These are phyloP conservation scores for Trichoderma koningii DNA, from an alignment of 2,329 filamentous ascomycete species.

Conservation along the genomic window DNA sequence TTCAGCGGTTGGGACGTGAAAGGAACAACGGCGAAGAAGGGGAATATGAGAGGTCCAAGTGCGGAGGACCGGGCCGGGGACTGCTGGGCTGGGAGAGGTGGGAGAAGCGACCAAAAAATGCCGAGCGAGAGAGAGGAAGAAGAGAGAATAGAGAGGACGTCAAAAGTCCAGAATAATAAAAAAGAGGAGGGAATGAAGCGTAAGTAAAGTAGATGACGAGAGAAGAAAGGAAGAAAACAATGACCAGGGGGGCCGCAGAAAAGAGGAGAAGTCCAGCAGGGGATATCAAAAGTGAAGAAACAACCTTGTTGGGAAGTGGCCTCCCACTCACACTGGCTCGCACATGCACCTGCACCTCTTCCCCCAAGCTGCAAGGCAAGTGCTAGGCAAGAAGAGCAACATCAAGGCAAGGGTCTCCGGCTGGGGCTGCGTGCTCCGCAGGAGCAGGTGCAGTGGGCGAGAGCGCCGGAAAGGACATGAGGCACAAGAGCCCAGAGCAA, in stretches of 20 bases:
- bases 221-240: constrained; percentile 32
- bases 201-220: constrained; percentile 26
- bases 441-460: too few relatives aligned
- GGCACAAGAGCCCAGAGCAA: too few relatives aligned
- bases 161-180: constrained; percentile 9
- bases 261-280: constrained; percentile 18
- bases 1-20: constrained; percentile 31
- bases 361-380: too few relatives aligned
- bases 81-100: constrained; percentile 27
- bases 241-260: constrained; percentile 20
- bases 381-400: too few relatives aligned
- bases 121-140: too few relatives aligned
- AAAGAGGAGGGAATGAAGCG: constrained; percentile 27
- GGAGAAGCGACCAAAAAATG: background rate
- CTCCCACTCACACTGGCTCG: background rate
- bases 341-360: too few relatives aligned
- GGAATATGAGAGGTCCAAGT: constrained; percentile 8
- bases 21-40: constrained; percentile 29
- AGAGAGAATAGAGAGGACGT: background rate
- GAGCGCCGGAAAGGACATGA: too few relatives aligned
- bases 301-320: background rate
- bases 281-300: background rate
- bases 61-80: constrained; percentile 26
- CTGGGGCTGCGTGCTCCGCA: too few relatives aligned
- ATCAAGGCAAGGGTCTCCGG: too few relatives aligned